Conservation (phyloP, 1,284 basidiomycete species). For the Apiotrichum veenhuisii region DNA sequence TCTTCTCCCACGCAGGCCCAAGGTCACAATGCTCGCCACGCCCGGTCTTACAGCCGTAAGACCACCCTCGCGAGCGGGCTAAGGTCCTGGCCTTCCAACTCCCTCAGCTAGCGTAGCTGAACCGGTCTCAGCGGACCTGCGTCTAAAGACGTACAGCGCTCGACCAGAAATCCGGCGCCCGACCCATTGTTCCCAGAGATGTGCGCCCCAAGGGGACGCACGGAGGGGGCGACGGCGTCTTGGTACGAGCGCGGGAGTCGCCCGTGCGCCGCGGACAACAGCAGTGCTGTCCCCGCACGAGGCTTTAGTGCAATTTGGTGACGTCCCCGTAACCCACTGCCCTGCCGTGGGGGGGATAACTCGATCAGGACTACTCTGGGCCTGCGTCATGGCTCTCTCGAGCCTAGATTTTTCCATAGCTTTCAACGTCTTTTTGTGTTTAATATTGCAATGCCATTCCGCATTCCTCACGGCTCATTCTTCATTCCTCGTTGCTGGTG, state of each 20-base stretch:
- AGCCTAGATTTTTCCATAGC: constrained; percentile 47
- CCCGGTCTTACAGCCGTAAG: constrained; percentile 9
- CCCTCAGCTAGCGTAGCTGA: constrained; percentile 18
- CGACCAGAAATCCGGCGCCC: constrained; percentile 50
- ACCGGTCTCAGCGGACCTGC: constrained; percentile 46
- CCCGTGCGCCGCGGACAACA: constrained; percentile 3
- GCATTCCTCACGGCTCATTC: too few relatives aligned
- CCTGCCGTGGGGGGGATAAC: constrained; percentile 36
- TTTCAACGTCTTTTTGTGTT: neutral
- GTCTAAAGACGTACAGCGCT: constrained; percentile 39
- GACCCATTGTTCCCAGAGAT: constrained; percentile 32
- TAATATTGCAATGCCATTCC: too few relatives aligned
- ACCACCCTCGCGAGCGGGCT: constrained; percentile 48
- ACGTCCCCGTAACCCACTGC: constrained; percentile 40
- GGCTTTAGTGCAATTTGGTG: constrained; percentile 54
- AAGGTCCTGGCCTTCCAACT: constrained; percentile 53
- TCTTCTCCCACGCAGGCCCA: constrained; percentile 31
- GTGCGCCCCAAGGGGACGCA: neutral
- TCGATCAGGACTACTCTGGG: constrained; percentile 54
- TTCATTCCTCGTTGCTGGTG: too few relatives aligned
- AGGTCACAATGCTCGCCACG: constrained; percentile 51
- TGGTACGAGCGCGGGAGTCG: constrained; percentile 47
- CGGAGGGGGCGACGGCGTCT: constrained; percentile 19
- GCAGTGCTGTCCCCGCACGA: constrained; percentile 6
- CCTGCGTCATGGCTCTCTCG: constrained; percentile 42